phyloP scores from a whole-genome alignment of 768 basidiomycete genomes.

The Tricholoma furcatifolium region DNA sequence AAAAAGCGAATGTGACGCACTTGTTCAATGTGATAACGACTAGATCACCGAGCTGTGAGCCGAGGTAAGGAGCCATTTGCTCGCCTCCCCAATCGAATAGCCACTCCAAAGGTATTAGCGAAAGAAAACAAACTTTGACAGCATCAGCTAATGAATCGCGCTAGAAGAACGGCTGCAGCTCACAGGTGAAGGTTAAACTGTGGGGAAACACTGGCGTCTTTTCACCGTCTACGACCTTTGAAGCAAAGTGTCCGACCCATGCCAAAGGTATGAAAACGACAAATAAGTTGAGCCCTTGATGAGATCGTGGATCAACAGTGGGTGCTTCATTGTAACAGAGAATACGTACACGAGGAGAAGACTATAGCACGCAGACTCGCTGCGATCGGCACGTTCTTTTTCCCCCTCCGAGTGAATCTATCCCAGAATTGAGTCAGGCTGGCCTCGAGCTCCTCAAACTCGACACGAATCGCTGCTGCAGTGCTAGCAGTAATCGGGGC shows the following conservation, averaged over 20 bases:
- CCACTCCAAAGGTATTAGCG: conserved; percentile 64
- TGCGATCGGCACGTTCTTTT: conserved; percentile 38
- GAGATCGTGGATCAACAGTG: neutral
- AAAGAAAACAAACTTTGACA: conserved; percentile 57
- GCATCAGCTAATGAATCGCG: neutral
- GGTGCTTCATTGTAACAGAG: neutral
- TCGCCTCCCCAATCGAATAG: conserved; percentile 66
- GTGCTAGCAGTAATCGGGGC: neutral
- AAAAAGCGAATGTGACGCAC: conserved; percentile 6
- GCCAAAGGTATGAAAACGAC: conserved; percentile 58
- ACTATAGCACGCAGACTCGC: conserved; percentile 45
- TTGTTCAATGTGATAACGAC: conserved; percentile 33
- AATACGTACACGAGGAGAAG: conserved; percentile 48
- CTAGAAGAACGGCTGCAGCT: neutral
- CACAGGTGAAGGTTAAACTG: conserved; percentile 37
- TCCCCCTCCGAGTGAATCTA: conserved; percentile 47
- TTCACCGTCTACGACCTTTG: conserved; percentile 5
- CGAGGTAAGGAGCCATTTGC: conserved; percentile 54
- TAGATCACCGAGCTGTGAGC: conserved; percentile 68
- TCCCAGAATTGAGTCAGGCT: conserved; percentile 36
- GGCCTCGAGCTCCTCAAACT: conserved; percentile 12
- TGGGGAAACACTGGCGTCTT: conserved; percentile 28
- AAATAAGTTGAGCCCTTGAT: conserved; percentile 56
- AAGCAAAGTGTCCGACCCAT: conserved; percentile 54
- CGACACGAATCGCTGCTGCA: neutral